phyloP scores from a whole-genome alignment of 108 stramenopile species.

The Pseudonitzschia multiseries region DNA sequence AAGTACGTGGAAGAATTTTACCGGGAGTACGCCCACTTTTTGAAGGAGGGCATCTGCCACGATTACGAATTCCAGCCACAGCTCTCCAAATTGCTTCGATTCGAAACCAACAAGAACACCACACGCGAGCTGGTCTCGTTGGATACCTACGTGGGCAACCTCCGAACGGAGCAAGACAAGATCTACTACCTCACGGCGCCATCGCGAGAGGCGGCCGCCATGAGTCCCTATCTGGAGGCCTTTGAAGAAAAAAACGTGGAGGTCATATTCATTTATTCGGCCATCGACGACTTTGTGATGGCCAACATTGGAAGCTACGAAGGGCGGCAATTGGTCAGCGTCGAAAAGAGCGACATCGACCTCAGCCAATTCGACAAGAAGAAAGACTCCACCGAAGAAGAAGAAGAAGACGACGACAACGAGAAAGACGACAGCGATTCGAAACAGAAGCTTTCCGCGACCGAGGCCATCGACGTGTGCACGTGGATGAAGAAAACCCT shows the following conservation, averaged over 20 bases:
- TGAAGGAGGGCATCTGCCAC: slow-evolving; percentile 97
- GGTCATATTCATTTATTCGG: slow-evolving; percentile 93
- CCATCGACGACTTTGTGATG: slow-evolving; percentile 99
- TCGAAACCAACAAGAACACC: slow-evolving; percentile 87
- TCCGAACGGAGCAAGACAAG: slow-evolving; percentile 92
- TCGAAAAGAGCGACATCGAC: slow-evolving; percentile 84
- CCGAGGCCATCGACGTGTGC: slow-evolving; percentile 82
- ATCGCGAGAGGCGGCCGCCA: slow-evolving; percentile 86
- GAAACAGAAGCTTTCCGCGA: slow-evolving; percentile 43
- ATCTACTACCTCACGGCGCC: slow-evolving; percentile 98
- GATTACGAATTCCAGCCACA: slow-evolving; percentile 85
- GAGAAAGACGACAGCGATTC: slow-evolving; percentile 29
- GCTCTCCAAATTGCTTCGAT: slow-evolving; percentile 93
- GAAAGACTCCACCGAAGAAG: slow-evolving; percentile 40
- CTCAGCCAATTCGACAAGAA: slow-evolving; percentile 39
- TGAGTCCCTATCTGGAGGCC: slow-evolving; percentile 96
- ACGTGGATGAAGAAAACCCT: slow-evolving; percentile 79
- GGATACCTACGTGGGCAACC: slow-evolving; percentile 95
- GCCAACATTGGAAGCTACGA: slow-evolving; percentile 87
- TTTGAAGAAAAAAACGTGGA: slow-evolving; percentile 88
- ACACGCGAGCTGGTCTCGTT: slow-evolving; percentile 82
- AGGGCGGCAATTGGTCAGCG: slow-evolving; percentile 86
- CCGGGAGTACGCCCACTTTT: slow-evolving; percentile 89
- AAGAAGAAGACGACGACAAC: slow-evolving; percentile 41
- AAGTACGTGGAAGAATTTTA: slow-evolving; percentile 92